A percentile compares a stretch with the other conserved stretches of the same genome.
Evolutionary conservation across 345 rosid genomes (phyloP).

Genomic region (Citrus hindsii): DNA sequence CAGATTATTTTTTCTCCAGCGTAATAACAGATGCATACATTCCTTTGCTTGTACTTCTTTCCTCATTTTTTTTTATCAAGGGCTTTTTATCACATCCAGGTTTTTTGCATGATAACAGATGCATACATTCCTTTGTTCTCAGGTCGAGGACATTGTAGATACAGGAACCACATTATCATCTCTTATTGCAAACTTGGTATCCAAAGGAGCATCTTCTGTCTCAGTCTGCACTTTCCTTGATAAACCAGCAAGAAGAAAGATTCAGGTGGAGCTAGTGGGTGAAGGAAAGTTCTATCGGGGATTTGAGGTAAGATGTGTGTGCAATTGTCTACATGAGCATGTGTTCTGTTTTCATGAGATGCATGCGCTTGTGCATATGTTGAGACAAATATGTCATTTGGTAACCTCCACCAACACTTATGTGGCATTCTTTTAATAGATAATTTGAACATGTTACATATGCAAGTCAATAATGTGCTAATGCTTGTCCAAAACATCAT

Average conservation of each 20-base stretch:
- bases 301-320: slow-evolving; percentile 52
- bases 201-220: slow-evolving; percentile 68
- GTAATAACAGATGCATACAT: neutral
- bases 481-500: neutral
- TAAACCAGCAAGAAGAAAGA: slow-evolving; percentile 66
- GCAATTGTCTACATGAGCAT: neutral
- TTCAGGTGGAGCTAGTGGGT: slow-evolving; percentile 62
- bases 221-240: slow-evolving; percentile 85
- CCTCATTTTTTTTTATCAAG: neutral
- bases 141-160: slow-evolving; percentile 97
- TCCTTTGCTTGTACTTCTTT: neutral
- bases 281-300: slow-evolving; percentile 80
- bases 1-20: neutral
- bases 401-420: neutral
- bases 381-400: neutral
- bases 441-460: neutral
- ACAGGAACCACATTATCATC: slow-evolving; percentile 72
- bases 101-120: neutral
- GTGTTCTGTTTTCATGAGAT: neutral
- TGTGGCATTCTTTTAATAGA: neutral
- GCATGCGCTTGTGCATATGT: neutral
- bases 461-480: neutral
- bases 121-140: neutral
- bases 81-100: neutral
- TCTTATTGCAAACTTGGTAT: slow-evolving; percentile 51